phyloP scores from a whole-genome alignment of 1,139 yeast genomes.

The Kodamaea anthophila region DNA sequence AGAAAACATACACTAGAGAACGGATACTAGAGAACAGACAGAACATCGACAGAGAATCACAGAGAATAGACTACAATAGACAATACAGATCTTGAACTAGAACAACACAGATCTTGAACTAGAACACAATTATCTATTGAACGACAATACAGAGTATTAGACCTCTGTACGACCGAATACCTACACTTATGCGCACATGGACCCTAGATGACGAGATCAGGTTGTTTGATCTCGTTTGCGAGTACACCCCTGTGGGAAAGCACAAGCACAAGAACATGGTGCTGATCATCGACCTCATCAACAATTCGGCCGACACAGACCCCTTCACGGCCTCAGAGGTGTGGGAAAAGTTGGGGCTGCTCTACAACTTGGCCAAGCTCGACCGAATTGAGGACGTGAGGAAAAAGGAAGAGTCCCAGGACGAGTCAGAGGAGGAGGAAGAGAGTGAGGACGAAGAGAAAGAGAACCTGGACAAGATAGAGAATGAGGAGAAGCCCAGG shows the following conservation, averaged over 20 bases:
- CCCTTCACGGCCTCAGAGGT: constrained; percentile 45
- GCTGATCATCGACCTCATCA: constrained; percentile 48
- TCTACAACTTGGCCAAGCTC: constrained; percentile 52
- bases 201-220: constrained; percentile 58
- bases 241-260: constrained; percentile 59
- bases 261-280: constrained; percentile 56
- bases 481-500: constrained; percentile 1
- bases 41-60: not conserved
- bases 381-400: constrained; percentile 43
- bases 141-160: too few species aligned
- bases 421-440: not conserved
- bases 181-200: constrained; percentile 38
- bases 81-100: too few species aligned
- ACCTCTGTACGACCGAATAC: too few species aligned
- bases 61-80: too few species aligned
- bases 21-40: too few species aligned
- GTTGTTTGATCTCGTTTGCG: constrained; percentile 60
- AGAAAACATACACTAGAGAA: too few species aligned
- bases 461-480: not conserved
- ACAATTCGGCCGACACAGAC: constrained; percentile 19
- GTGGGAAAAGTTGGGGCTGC: constrained; percentile 48
- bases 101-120: too few species aligned
- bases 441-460: not conserved
- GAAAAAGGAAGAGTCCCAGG: not conserved
- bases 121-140: too few species aligned